These are phyloP conservation scores for Penicillium robsamsonii DNA, from an alignment of 495 filamentous ascomycete species.

Conservation along the genomic window DNA sequence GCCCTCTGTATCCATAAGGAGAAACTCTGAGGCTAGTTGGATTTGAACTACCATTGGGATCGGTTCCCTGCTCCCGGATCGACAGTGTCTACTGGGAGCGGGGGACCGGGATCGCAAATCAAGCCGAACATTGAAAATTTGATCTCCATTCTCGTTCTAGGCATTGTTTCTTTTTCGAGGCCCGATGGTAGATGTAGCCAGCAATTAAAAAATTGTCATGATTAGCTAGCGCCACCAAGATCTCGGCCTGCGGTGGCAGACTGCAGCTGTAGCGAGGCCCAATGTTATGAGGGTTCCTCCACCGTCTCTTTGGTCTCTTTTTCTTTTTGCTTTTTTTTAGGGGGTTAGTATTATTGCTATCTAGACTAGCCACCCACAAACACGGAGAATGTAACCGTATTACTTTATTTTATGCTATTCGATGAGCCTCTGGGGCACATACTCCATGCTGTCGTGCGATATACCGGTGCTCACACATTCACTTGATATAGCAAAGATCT, in stretches of 20 bases:
- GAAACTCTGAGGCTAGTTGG: not conserved
- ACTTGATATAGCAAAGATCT: not conserved
- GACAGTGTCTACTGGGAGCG: constrained; percentile 15
- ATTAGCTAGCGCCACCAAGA: constrained; percentile 1
- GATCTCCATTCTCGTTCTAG: not conserved
- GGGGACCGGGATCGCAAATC: constrained; percentile 8
- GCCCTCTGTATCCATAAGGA: not conserved
- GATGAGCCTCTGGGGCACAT: not conserved
- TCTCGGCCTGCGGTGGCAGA: not conserved
- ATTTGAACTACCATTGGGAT: constrained; percentile 19
- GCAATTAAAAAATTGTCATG: constrained; percentile 1
- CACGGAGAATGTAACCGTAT: constrained; percentile 6
- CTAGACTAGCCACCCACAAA: constrained; percentile 10
- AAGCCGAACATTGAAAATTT: constrained; percentile 3
- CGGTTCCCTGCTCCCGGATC: constrained; percentile 24
- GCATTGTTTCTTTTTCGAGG: not conserved
- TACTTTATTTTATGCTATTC: not conserved
- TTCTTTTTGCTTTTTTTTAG: constrained; percentile 3
- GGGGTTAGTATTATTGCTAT: constrained; percentile 9
- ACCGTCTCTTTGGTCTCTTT: constrained; percentile 6
- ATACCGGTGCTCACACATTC: not conserved
- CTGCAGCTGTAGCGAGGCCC: constrained; percentile 8
- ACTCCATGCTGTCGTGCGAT: not conserved
- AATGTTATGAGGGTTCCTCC: constrained; percentile 1
- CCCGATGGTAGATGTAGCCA: not conserved